phyloP scores from a whole-genome alignment of 805 yeast genomes.

The Saturnispora zaruensis region DNA sequence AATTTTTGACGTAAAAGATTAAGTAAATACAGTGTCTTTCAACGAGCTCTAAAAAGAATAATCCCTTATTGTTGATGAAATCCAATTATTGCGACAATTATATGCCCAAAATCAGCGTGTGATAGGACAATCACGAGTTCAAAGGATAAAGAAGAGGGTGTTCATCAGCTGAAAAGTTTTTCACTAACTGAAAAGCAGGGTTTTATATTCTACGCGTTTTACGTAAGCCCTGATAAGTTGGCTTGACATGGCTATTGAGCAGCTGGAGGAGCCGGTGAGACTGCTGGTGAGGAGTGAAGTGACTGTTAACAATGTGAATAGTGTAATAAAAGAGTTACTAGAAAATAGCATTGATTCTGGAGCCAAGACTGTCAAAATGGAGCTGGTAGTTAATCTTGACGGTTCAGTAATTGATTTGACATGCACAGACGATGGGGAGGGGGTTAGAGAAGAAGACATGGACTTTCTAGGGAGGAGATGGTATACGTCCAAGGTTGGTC shows the following conservation, averaged over 20 bases:
- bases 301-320: constrained; percentile 29
- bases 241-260: constrained; percentile 5
- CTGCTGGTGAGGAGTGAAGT: constrained; percentile 23
- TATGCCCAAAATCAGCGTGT: not conserved
- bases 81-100: not conserved
- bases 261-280: not conserved
- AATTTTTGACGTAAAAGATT: not conserved
- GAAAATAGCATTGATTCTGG: constrained; percentile 50
- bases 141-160: not conserved
- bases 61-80: not conserved
- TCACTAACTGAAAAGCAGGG: not conserved
- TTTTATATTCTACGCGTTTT: not conserved
- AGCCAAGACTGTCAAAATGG: constrained; percentile 32
- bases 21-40: not conserved
- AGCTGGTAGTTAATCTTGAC: constrained; percentile 20
- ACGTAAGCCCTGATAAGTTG: constrained; percentile 1
- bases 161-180: not conserved
- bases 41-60: not conserved
- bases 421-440: constrained; percentile 66
- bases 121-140: not conserved
- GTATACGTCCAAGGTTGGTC: constrained; percentile 44
- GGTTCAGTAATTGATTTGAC: constrained; percentile 21
- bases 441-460: constrained; percentile 46
- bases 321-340: constrained; percentile 41
- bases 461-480: constrained; percentile 37